Evolutionary conservation across 768 basidiomycete genomes (phyloP).

Genomic region (Amanita rimosa): DNA sequence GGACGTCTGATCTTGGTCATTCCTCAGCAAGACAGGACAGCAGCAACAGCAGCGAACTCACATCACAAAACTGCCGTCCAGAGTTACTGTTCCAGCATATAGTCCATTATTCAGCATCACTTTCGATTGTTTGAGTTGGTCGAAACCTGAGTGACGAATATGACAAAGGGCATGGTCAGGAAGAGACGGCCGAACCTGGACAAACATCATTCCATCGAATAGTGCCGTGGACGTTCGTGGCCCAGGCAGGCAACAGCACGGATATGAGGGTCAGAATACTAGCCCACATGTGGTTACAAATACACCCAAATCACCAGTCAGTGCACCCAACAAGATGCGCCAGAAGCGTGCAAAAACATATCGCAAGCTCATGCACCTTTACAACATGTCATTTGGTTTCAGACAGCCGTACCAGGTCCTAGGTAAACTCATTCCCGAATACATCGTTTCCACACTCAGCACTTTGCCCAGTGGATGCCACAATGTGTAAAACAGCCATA

Average conservation of each 20-base stretch:
- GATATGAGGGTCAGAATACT: background rate
- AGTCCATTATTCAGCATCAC: constrained; percentile 52
- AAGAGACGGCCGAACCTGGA: constrained; percentile 29
- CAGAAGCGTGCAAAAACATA: constrained; percentile 95
- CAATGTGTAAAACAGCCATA: constrained; percentile 63
- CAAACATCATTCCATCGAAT: constrained; percentile 68
- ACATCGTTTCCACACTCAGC: constrained; percentile 6
- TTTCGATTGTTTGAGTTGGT: constrained; percentile 40
- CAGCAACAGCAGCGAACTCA: constrained; percentile 19
- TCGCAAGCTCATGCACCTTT: constrained; percentile 87
- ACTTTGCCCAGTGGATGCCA: constrained; percentile 58
- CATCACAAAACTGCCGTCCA: constrained; percentile 59
- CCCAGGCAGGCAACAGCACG: constrained; percentile 18
- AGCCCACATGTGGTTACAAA: constrained; percentile 5
- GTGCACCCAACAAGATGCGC: constrained; percentile 80
- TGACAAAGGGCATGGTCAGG: constrained; percentile 5
- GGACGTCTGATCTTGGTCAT: constrained; percentile 46
- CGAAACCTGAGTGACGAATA: constrained; percentile 14
- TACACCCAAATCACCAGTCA: constrained; percentile 7
- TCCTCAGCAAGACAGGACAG: background rate
- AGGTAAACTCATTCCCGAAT: constrained; percentile 32
- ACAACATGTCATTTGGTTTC: constrained; percentile 81
- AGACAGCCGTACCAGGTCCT: constrained; percentile 91
- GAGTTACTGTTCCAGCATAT: constrained; percentile 39
- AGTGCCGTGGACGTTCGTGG: constrained; percentile 48